Evolutionary conservation across 1,284 basidiomycete species (phyloP).

Genomic region (Stygiomarasmius scandens): DNA sequence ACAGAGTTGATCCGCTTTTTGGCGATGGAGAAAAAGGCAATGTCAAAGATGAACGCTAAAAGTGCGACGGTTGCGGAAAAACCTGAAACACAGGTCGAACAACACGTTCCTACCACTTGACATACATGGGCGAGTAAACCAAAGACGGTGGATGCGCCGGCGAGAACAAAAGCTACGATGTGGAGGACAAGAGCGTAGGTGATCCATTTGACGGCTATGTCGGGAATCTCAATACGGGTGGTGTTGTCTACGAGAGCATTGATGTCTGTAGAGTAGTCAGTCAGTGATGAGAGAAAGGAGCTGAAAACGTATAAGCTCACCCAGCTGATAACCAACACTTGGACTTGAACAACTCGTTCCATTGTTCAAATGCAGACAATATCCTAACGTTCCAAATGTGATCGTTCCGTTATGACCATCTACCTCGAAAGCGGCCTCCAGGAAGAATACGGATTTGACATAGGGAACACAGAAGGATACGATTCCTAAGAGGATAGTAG

Average conservation of each 20-base stretch:
- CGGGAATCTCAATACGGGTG: constrained; percentile 66
- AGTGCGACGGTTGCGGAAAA: constrained; percentile 76
- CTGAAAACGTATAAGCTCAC: constrained; percentile 46
- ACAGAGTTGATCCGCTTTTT: constrained; percentile 76
- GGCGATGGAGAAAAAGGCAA: constrained; percentile 84
- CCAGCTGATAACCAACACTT: constrained; percentile 80
- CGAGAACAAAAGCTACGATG: constrained; percentile 75
- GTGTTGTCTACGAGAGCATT: constrained; percentile 76
- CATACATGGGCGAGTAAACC: constrained; percentile 84
- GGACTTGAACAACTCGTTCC: constrained; percentile 76
- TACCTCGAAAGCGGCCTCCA: constrained; percentile 24
- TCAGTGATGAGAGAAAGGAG: constrained; percentile 2
- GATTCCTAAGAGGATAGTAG: constrained; percentile 74
- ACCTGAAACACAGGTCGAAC: constrained; percentile 80
- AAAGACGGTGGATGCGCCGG: constrained; percentile 72
- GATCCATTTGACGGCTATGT: constrained; percentile 83
- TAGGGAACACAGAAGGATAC: constrained; percentile 87
- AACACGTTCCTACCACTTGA: constrained; percentile 83
- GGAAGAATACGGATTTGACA: neutral
- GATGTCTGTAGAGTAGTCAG: constrained; percentile 56
- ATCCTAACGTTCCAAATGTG: constrained; percentile 85
- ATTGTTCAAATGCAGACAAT: constrained; percentile 64
- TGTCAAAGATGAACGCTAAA: constrained; percentile 84
- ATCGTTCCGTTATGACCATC: constrained; percentile 60
- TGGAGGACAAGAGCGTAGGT: constrained; percentile 88